Conservation (phyloP, 2,329 filamentous ascomycete genomes). For the Ustulina deusta region DNA sequence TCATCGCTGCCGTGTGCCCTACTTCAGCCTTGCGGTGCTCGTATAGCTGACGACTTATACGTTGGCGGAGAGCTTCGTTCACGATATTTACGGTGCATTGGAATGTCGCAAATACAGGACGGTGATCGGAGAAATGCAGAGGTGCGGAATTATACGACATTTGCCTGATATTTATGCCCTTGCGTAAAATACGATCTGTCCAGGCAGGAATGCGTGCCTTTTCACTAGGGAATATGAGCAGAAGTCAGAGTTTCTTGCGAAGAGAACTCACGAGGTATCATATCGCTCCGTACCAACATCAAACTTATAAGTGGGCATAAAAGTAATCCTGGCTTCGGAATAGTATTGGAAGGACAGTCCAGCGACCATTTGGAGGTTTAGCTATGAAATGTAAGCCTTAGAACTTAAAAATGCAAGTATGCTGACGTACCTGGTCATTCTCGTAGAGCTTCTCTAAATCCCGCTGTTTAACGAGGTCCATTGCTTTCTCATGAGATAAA, state of each 20-base stretch:
- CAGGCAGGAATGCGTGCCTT: conserved; percentile 96
- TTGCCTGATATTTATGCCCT: conserved; percentile 85
- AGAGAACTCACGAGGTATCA: conserved; percentile 80
- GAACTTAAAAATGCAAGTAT: not conserved
- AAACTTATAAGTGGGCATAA: conserved; percentile 95
- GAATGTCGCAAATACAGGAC: conserved; percentile 93
- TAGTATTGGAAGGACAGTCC: conserved; percentile 92
- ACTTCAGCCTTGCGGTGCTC: conserved; percentile 74
- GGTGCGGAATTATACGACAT: conserved; percentile 84
- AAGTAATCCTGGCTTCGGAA: conserved; percentile 87
- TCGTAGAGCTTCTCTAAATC: conserved; percentile 86
- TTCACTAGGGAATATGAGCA: conserved; percentile 68
- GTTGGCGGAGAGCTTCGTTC: conserved; percentile 78
- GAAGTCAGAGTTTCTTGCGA: not conserved
- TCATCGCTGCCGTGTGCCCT: conserved; percentile 70
- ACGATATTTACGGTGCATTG: conserved; percentile 84
- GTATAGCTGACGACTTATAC: conserved; percentile 81
- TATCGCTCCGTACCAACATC: conserved; percentile 89
- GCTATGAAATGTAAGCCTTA: conserved; percentile 56
- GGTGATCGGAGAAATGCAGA: conserved; percentile 91
- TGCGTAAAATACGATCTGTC: conserved; percentile 93
- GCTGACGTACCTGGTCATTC: conserved; percentile 79
- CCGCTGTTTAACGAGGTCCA: conserved; percentile 76
- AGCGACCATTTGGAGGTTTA: conserved; percentile 96
- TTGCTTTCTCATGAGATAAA: conserved; percentile 80